A percentile compares a stretch with the other conserved stretches of the same genome.
phyloP scores from a whole-genome alignment of 768 basidiomycete genomes.

The Calocera cornea region DNA sequence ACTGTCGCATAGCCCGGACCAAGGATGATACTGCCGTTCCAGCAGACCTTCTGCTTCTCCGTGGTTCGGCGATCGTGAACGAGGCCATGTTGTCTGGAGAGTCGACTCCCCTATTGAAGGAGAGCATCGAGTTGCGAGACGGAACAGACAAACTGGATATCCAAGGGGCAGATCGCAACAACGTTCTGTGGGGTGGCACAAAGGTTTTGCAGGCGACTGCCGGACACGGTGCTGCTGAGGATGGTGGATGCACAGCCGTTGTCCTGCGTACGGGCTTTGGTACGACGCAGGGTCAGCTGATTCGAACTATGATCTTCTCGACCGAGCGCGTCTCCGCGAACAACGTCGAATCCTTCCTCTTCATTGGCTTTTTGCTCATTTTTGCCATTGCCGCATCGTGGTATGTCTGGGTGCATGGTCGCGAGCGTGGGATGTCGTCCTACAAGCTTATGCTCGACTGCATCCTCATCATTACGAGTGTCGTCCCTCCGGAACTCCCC shows the following conservation, averaged over 20 bases:
- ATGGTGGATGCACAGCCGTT: slow-evolving; percentile 82
- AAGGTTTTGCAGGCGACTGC: slow-evolving; percentile 72
- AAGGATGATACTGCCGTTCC: slow-evolving; percentile 75
- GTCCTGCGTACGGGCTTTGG: slow-evolving; percentile 95
- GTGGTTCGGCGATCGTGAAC: slow-evolving; percentile 91
- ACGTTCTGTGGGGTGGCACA: slow-evolving; percentile 89
- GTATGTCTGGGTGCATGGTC: slow-evolving; percentile 96
- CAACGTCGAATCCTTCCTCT: slow-evolving; percentile 88
- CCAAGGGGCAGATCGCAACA: slow-evolving; percentile 75
- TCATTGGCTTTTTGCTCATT: slow-evolving; percentile 94
- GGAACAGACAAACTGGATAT: slow-evolving; percentile 63
- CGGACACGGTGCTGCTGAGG: slow-evolving; percentile 19
- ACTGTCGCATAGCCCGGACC: slow-evolving; percentile 25
- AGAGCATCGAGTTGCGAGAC: slow-evolving; percentile 79
- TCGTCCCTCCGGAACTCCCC: slow-evolving; percentile 93
- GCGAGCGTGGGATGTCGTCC: slow-evolving; percentile 81
- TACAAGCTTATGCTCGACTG: slow-evolving; percentile 91
- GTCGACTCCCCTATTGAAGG: slow-evolving; percentile 91
- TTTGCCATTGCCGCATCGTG: slow-evolving; percentile 96
- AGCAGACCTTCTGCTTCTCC: slow-evolving; percentile 83
- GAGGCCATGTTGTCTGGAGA: slow-evolving; percentile 99
- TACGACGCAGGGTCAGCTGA: slow-evolving; percentile 91
- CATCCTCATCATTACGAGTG: slow-evolving; percentile 89
- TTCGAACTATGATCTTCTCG: slow-evolving; percentile 97
- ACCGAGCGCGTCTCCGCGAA: slow-evolving; percentile 95